Base-by-base conservation (phyloP, 352 stramenopile genomes). In the Phytophthora brassicae region DNA sequence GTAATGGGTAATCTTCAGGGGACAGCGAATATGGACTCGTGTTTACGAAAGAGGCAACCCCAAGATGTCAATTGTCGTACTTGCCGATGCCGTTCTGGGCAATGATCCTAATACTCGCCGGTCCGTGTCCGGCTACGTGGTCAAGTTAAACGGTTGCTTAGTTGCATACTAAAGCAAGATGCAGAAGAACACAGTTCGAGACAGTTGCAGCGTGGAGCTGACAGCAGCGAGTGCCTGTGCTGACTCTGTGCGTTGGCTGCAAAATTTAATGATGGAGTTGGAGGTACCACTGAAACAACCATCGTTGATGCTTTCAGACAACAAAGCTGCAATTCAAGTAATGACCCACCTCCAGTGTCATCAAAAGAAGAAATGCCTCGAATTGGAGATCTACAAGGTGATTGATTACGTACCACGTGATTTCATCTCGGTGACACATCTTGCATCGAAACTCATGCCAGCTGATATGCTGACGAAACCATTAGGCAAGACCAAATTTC, bases 151-250 rank as follows among this genome's bases (percentile, higher is more conserved):
- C 19, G 52, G 41, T 2, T 51, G 28, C 4, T 46, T 28, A 2
- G 51, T 46, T 14, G 52, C 41, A 0, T 60, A 46, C 52, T n/a
- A n/a, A n/a, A n/a, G n/a, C n/a, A 60, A 60, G 41, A 46, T 29
- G 1, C n/a, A 20, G 4, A 49, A 29, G 12, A 39, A 52, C n/a
- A 13, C 26, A 20, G 16, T 45, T 60, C 8, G 42, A 52, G 4
- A 52, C 52, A 2, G 52, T 4, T 52, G 52, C 22, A 38, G 52
- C n/a, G 41, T 19, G 11, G 52, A 52, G 52, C 51, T 60, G 17
- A 41, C 45, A 4, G 52, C 52, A n/a, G 51, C 51, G 19, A 59
- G 39, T 28, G 51, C 50, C 12, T 51, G 41, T 20, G 51, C 52
- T 13, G 51, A 12, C 5, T 46, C 51, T 24, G 45, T 51, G 13